phyloP scores from a whole-genome alignment of 805 yeast species.

The Komagataella pseudopastoris region DNA sequence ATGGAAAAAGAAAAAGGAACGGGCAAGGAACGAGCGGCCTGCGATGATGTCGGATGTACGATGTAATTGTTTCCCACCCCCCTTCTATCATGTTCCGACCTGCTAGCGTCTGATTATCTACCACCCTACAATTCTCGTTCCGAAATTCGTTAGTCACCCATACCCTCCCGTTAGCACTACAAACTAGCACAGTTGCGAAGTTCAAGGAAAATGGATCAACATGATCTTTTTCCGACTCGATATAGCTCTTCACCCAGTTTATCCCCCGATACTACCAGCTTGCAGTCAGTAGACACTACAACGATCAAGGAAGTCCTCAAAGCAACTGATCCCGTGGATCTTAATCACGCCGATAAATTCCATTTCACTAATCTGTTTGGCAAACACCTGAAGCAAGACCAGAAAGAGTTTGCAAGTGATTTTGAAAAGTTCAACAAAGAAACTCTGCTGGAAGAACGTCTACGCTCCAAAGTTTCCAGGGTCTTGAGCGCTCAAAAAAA shows the following conservation, averaged over 20 bases:
- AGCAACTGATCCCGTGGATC: neutral
- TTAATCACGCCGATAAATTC: constrained; percentile 3
- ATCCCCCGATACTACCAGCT: neutral
- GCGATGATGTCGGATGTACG: no score
- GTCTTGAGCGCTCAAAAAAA: neutral
- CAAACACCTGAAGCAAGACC: constrained; percentile 3
- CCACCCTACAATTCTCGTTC: neutral
- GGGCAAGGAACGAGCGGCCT: neutral
- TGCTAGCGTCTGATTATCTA: neutral
- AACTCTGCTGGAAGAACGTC: constrained; percentile 4
- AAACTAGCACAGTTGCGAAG: neutral
- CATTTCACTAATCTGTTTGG: constrained; percentile 13
- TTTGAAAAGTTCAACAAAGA: constrained; percentile 15
- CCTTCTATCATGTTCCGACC: neutral
- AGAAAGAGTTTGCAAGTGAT: constrained; percentile 9
- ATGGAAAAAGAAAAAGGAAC: neutral
- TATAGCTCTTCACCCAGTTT: neutral
- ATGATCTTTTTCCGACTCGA: neutral
- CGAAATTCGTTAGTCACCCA: neutral
- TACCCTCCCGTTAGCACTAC: neutral
- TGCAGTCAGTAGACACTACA: neutral
- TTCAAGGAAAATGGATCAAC: neutral
- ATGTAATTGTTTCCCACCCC: neutral
- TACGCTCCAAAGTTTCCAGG: neutral
- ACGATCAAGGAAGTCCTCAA: neutral